Base-by-base conservation (phyloP, 306 rosid species). In the Ormosia semicastrata region DNA sequence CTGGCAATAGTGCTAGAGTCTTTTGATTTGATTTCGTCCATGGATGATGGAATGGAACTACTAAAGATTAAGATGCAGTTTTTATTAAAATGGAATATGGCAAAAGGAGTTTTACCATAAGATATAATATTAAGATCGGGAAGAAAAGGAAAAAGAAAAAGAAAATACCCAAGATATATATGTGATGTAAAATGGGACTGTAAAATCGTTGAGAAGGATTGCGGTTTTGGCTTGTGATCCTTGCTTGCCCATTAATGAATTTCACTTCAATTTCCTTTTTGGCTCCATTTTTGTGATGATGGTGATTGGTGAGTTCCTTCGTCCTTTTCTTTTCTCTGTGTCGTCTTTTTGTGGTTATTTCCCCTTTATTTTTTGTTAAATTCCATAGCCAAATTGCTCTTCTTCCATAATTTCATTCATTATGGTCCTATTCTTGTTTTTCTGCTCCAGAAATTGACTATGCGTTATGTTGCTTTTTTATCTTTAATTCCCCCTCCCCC, bases 211-310 rank as follows among this genome's bases (percentile, higher is more conserved):
- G 81, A 75, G 74, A 78, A 73, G 92, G 89, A 76, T 86, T 82
- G 80, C 70, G 64, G 57, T 87, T 59, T 62, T 73, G 73, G 84
- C 71, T 80, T 82, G 81, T 84, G 90, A 87, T 88, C 88, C 86
- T 75, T 85, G 76, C 85, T 60, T 83, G 85, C 78, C 73, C 87
- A 69, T 87, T 80, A 87, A 89, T 91, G 89, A 91, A 89, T 86
- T 84, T 84, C 83, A 40, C 78, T 84, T 79, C 91, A 67, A 75
- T 87, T 85, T 70, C 86, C 43, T 69, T 75, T 32, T 60, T 39
- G 71, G 33, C 50, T 82, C 66, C 80, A 15, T 78, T 66, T 69
- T 77, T 73, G 64, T 73, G 58, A 64, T 74, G 80, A 67, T 74
- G 92, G 91, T 82, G 90, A 87, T 63, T 74, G 92, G 91, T 82